Evolutionary conservation across 2,329 filamentous ascomycete species (phyloP).

Genomic region (Spiromastix sp.): DNA sequence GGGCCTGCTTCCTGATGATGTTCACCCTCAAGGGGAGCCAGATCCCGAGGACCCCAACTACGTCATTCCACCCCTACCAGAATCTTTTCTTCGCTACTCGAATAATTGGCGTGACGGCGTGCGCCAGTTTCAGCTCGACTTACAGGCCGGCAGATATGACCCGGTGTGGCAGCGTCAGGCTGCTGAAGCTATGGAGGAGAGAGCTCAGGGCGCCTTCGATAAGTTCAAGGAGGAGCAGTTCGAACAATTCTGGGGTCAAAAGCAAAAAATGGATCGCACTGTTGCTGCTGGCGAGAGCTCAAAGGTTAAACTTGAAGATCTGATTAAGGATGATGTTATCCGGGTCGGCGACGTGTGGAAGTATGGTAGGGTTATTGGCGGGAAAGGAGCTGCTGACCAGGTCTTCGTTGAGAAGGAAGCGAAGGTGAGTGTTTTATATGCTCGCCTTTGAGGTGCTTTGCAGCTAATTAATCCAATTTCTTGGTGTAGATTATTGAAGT

Average conservation of each 20-base stretch:
- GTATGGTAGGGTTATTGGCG: constrained; percentile 17
- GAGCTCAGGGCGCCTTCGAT: constrained; percentile 47
- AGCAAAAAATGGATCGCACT: constrained; percentile 28
- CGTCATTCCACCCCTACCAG: constrained; percentile 29
- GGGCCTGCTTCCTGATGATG: constrained; percentile 30
- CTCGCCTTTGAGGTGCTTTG: not conserved
- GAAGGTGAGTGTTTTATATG: constrained; percentile 19
- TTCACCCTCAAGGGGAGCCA: constrained; percentile 23
- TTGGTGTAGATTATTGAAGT: constrained; percentile 23
- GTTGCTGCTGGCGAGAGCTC: constrained; percentile 33
- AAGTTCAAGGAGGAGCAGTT: constrained; percentile 44
- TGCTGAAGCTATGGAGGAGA: constrained; percentile 40
- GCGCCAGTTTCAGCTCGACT: constrained; percentile 46
- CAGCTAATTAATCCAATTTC: not conserved
- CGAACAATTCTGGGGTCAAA: constrained; percentile 50
- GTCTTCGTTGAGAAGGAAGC: constrained; percentile 33
- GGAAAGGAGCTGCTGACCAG: constrained; percentile 13
- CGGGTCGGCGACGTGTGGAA: constrained; percentile 32
- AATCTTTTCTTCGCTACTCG: constrained; percentile 33
- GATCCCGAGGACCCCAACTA: constrained; percentile 18
- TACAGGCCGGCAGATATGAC: constrained; percentile 45
- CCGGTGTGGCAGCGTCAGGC: constrained; percentile 48
- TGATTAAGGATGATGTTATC: constrained; percentile 27
- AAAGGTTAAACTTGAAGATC: constrained; percentile 27
- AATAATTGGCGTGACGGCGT: constrained; percentile 43